Evolutionary conservation across 2,329 filamentous ascomycete genomes (phyloP).

Genomic region (Cytospora schulzeri): DNA sequence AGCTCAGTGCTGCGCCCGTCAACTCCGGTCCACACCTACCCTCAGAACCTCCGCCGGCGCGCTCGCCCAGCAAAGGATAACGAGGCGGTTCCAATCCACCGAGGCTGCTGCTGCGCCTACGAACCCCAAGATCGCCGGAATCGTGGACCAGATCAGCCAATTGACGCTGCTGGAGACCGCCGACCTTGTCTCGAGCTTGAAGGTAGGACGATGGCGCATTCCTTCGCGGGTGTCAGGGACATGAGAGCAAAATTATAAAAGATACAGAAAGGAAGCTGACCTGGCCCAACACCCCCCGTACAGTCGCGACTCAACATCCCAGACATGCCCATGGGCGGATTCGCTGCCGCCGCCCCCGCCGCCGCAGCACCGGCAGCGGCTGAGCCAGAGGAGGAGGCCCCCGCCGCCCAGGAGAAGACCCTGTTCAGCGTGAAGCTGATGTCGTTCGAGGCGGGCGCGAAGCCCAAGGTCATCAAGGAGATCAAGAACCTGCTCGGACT

Average conservation of each 20-base stretch:
- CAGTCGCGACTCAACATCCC: slow-evolving; percentile 96
- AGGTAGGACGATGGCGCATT: slow-evolving; percentile 59
- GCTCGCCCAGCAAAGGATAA: slow-evolving; percentile 50
- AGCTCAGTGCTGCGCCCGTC: slow-evolving; percentile 65
- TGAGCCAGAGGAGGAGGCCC: slow-evolving; percentile 85
- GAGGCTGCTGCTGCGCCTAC: slow-evolving; percentile 57
- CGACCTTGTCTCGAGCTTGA: slow-evolving; percentile 90
- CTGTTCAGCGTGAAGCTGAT: slow-evolving; percentile 95
- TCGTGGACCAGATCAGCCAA: slow-evolving; percentile 98
- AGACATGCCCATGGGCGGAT: slow-evolving; percentile 92
- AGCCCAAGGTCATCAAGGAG: slow-evolving; percentile 99
- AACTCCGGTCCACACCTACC: slow-evolving; percentile 54
- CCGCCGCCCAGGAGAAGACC: slow-evolving; percentile 90
- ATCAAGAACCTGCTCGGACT: slow-evolving; percentile 94
- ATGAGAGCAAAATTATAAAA: background rate
- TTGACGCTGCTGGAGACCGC: slow-evolving; percentile 97
- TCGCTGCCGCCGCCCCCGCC: slow-evolving; percentile 67
- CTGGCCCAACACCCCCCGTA: slow-evolving; percentile 17
- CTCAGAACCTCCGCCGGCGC: slow-evolving; percentile 48
- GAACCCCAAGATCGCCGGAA: slow-evolving; percentile 90
- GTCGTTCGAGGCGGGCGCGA: slow-evolving; percentile 82
- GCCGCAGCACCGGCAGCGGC: slow-evolving; percentile 66
- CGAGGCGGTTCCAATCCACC: slow-evolving; percentile 87
- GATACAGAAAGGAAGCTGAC: slow-evolving; percentile 11
- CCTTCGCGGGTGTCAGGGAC: background rate